phyloP scores from a whole-genome alignment of 352 stramenopile species.

The Globisporangium takayamanum region DNA sequence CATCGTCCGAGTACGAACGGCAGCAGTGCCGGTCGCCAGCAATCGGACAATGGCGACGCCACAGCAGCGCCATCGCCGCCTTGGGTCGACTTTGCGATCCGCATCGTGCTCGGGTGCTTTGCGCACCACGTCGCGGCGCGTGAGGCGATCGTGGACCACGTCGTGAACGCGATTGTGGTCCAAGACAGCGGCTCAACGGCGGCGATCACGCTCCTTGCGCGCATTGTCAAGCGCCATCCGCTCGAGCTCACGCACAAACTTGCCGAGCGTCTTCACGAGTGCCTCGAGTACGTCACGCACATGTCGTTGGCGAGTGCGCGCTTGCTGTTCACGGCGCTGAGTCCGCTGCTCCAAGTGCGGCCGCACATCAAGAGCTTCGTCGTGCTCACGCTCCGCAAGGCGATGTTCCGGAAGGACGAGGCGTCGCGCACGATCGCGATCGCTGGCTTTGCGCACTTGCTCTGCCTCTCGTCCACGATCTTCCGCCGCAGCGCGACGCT shows the following conservation, averaged over 20 bases:
- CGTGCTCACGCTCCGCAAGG: constrained; percentile 49
- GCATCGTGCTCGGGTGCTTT: constrained; percentile 41
- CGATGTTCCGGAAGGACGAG: constrained; percentile 57
- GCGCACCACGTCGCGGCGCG: constrained; percentile 26
- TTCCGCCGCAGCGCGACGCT: constrained; percentile 33
- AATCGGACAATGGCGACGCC: not conserved
- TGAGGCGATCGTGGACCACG: constrained; percentile 27
- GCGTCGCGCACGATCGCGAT: constrained; percentile 42
- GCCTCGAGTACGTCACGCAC: constrained; percentile 46
- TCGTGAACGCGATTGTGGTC: constrained; percentile 43
- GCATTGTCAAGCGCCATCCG: constrained; percentile 33
- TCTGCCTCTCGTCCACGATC: constrained; percentile 33
- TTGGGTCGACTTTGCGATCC: constrained; percentile 36
- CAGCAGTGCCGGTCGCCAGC: not conserved
- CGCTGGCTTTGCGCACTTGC: constrained; percentile 31
- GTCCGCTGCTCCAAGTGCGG: constrained; percentile 29
- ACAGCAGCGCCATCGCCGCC: constrained; percentile 3
- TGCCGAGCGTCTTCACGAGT: constrained; percentile 32
- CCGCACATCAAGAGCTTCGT: constrained; percentile 39
- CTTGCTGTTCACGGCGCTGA: constrained; percentile 27
- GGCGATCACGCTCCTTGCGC: constrained; percentile 27
- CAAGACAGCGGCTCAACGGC: constrained; percentile 20
- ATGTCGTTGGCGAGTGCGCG: constrained; percentile 23
- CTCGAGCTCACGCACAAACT: constrained; percentile 29
- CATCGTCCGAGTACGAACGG: constrained; percentile 15